Conservation (phyloP, 192 early-diverging fungal species). For the Coemansia sp. region DNA sequence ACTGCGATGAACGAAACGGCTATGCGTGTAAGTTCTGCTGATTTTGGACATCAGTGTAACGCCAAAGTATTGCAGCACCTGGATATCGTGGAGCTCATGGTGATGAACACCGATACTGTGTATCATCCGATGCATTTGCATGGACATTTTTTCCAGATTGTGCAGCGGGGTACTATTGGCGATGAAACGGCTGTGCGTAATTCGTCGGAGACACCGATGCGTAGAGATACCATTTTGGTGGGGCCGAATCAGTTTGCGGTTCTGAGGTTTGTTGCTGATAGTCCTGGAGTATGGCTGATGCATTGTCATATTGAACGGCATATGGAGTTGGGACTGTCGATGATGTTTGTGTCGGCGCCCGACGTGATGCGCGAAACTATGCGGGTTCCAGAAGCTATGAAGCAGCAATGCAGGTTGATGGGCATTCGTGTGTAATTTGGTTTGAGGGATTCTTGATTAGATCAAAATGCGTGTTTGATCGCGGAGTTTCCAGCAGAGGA, state of each 20-base stretch:
- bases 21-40: slow-evolving; percentile 41
- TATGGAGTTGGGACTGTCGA: slow-evolving; percentile 71
- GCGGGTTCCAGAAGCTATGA: slow-evolving; percentile 53
- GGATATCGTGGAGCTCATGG: slow-evolving; percentile 64
- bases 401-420: slow-evolving; percentile 62
- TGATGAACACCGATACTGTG: slow-evolving; percentile 71
- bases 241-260: slow-evolving; percentile 60
- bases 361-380: slow-evolving; percentile 57
- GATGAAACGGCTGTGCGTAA: slow-evolving; percentile 28
- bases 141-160: slow-evolving; percentile 83
- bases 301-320: slow-evolving; percentile 74
- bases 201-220: slow-evolving; percentile 43
- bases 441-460: too few relatives aligned
- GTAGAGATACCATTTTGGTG: slow-evolving; percentile 72
- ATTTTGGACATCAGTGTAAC: slow-evolving; percentile 64
- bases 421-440: slow-evolving; percentile 45
- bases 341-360: slow-evolving; percentile 69
- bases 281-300: slow-evolving; percentile 82
- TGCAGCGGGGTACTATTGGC: slow-evolving; percentile 61
- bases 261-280: slow-evolving; percentile 74
- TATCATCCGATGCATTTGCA: slow-evolving; percentile 82
- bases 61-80: slow-evolving; percentile 63
- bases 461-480: too few relatives aligned
- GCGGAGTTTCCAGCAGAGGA: not conserved
- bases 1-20: slow-evolving; percentile 60